These are phyloP conservation scores for Nasturtium officinale DNA, from an alignment of 345 rosid genomes.

Conservation along the genomic window DNA sequence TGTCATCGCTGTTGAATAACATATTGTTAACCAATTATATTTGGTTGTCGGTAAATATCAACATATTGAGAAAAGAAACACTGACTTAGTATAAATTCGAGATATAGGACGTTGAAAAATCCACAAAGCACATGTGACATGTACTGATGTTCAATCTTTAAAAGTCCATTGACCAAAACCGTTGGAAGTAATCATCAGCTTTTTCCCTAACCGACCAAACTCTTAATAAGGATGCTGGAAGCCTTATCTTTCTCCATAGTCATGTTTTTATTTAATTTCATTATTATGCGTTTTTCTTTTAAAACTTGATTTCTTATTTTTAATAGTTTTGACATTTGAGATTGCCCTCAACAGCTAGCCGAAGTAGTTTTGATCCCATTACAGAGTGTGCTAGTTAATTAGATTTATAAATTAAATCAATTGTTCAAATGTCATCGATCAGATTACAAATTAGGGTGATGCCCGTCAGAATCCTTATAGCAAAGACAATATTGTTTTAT, in stretches of 20 bases:
- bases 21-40: not conserved
- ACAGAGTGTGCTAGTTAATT: not conserved
- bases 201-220: slow-evolving; percentile 41
- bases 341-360: not conserved
- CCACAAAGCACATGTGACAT: slow-evolving; percentile 32
- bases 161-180: slow-evolving; percentile 41
- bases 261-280: slow-evolving; percentile 25
- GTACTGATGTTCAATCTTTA: slow-evolving; percentile 14
- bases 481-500: not conserved
- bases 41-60: not conserved
- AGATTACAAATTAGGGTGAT: not conserved
- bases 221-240: slow-evolving; percentile 25
- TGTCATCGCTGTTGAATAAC: no score
- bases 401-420: not conserved
- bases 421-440: no score
- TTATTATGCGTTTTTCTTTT: not conserved
- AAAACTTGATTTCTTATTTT: not conserved
- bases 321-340: not conserved
- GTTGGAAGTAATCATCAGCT: slow-evolving; percentile 43
- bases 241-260: slow-evolving; percentile 37
- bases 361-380: not conserved
- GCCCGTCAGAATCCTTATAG: slow-evolving; percentile 1
- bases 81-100: slow-evolving; percentile 4
- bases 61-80: not conserved
- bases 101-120: slow-evolving; percentile 26